Evolutionary conservation across 495 filamentous ascomycete species (phyloP).

Genomic region (Mycothermus thermophilus): DNA sequence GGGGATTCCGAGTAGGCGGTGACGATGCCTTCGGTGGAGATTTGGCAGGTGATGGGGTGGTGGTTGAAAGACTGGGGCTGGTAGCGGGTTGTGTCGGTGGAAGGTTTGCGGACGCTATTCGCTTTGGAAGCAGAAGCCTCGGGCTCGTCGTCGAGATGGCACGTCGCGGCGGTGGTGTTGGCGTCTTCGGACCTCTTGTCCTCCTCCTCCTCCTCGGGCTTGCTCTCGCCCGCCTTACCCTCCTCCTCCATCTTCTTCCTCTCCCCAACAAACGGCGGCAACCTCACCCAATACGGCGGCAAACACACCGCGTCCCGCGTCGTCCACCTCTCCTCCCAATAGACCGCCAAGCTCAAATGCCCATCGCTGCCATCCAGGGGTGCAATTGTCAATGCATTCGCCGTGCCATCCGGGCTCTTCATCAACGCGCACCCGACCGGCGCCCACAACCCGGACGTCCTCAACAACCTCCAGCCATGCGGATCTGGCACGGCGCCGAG

Average conservation of each 20-base stretch:
- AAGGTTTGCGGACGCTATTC: conserved; percentile 15
- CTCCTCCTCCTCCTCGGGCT: not conserved
- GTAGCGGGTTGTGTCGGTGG: conserved; percentile 24
- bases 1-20: conserved; percentile 19
- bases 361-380: conserved; percentile 49
- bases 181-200: not conserved
- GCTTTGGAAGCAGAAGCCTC: not conserved
- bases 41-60: conserved; percentile 30
- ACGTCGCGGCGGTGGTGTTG: not conserved
- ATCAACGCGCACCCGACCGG: conserved; percentile 46
- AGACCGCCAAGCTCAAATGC: conserved; percentile 40
- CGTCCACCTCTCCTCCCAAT: conserved; percentile 46
- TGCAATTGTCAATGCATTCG: conserved; percentile 41
- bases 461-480: conserved; percentile 43
- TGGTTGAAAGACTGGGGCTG: conserved; percentile 10
- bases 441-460: conserved; percentile 48
- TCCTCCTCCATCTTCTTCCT: not conserved
- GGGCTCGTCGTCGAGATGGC: not conserved
- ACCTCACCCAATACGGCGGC: conserved; percentile 48
- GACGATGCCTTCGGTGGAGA: conserved; percentile 27
- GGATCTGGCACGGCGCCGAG: conserved; percentile 46
- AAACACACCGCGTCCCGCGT: conserved; percentile 36
- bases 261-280: conserved; percentile 20
- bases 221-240: not conserved
- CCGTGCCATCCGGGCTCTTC: conserved; percentile 36